Evolutionary conservation across 305 asterid species (phyloP).

Genomic region (Plantago lanceolata): DNA sequence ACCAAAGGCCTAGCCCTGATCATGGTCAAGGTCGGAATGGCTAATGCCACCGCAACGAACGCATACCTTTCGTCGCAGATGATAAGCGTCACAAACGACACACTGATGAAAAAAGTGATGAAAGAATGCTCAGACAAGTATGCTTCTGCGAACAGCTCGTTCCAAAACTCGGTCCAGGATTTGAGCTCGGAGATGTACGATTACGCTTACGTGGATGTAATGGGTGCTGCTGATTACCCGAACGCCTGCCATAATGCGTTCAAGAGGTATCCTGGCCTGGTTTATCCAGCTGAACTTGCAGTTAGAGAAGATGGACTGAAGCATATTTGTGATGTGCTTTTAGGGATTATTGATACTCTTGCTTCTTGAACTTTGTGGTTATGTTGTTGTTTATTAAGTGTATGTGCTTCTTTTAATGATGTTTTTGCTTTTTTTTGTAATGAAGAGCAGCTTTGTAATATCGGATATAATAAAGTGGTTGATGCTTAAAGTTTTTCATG

Average conservation of each 20-base stretch:
- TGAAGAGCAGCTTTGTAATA: not conserved
- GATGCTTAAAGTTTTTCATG: not conserved
- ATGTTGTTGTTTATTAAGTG: not conserved
- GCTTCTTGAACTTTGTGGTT: not conserved
- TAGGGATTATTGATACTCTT: constrained; percentile 59
- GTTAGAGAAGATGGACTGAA: constrained; percentile 58
- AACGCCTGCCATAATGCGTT: constrained; percentile 57
- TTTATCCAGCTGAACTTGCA: constrained; percentile 61
- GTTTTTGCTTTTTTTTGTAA: not conserved
- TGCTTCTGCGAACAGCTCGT: constrained; percentile 52
- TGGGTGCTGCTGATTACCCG: constrained; percentile 92
- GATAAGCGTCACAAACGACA: constrained; percentile 23
- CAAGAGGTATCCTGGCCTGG: constrained; percentile 36
- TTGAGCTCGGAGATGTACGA: constrained; percentile 52
- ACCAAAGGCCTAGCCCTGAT: constrained; percentile 62
- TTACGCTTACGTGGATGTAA: constrained; percentile 76
- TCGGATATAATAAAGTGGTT: constrained; percentile 5
- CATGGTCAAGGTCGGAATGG: constrained; percentile 44
- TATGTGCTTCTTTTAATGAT: not conserved
- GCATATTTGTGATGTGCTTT: constrained; percentile 66
- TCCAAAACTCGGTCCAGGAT: constrained; percentile 45
- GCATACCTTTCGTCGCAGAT: constrained; percentile 46
- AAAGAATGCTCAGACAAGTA: constrained; percentile 67
- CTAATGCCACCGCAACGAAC: constrained; percentile 67
- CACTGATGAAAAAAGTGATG: constrained; percentile 40